These are phyloP conservation scores for Gremmenia infestans DNA, from an alignment of 2,329 filamentous ascomycete genomes.

Conservation along the genomic window DNA sequence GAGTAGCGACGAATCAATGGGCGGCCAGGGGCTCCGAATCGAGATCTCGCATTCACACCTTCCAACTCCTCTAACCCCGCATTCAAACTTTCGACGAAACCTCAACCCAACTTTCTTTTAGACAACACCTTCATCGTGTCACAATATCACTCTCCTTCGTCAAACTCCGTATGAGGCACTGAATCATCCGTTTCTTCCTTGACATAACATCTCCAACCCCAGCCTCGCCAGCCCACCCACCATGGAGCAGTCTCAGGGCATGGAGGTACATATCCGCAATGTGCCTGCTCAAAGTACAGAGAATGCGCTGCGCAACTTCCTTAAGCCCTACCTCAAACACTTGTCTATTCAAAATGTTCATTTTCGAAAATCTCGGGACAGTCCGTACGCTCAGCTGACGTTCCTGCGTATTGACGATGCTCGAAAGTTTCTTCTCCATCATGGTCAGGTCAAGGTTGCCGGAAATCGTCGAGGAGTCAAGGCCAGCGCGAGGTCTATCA, in stretches of 20 bases:
- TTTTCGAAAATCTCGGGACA: constrained; percentile 38
- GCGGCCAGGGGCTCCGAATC: too few relatives aligned
- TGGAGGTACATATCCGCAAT: constrained; percentile 6
- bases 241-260: not conserved
- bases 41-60: too few relatives aligned
- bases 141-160: too few relatives aligned
- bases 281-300: constrained; percentile 3
- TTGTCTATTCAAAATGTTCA: constrained; percentile 39
- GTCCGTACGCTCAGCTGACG: constrained; percentile 40
- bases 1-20: too few relatives aligned
- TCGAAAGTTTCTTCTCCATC: constrained; percentile 36
- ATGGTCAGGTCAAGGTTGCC: constrained; percentile 28
- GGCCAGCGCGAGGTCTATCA: not conserved
- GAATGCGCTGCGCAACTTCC: constrained; percentile 5
- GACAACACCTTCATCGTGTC: too few relatives aligned
- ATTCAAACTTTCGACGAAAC: too few relatives aligned
- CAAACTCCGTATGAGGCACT: too few relatives aligned
- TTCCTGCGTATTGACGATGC: constrained; percentile 38
- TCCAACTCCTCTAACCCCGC: too few relatives aligned
- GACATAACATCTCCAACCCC: too few relatives aligned
- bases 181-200: too few relatives aligned
- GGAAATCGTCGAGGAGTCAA: not conserved
- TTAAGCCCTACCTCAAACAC: constrained; percentile 4
- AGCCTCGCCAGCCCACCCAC: too few relatives aligned
- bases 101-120: too few relatives aligned